A percentile compares a stretch with the other conserved stretches of the same genome.
phyloP scores from a whole-genome alignment of 345 rosid genomes.

The Mercurialis annua region DNA sequence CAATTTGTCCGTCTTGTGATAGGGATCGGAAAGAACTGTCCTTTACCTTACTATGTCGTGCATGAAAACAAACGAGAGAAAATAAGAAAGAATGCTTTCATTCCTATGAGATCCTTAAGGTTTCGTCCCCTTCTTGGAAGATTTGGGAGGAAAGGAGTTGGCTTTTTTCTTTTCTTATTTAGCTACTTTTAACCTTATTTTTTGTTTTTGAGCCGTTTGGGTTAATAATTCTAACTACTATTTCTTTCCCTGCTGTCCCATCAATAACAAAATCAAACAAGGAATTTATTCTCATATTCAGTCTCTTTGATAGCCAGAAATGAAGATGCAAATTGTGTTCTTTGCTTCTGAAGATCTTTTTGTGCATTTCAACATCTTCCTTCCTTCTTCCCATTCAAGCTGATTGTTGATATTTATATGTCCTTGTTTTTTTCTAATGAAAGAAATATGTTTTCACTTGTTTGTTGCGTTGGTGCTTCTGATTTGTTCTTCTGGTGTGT shows the following conservation, averaged over 20 bases:
- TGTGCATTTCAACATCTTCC: not conserved
- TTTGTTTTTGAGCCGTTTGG: no score
- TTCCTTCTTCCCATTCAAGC: not conserved
- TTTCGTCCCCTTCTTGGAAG: not conserved
- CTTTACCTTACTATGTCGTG: not conserved
- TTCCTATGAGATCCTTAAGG: not conserved
- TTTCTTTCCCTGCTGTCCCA: not conserved
- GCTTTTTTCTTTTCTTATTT: not conserved
- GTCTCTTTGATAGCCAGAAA: not conserved
- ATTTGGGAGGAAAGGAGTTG: not conserved
- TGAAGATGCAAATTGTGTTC: not conserved
- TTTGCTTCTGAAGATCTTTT: not conserved
- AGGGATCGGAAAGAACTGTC: not conserved
- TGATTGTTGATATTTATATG: not conserved
- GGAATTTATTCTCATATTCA: not conserved
- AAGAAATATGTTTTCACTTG: not conserved
- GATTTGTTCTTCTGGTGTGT: constrained; percentile 21
- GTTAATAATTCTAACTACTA: no score
- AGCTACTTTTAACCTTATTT: not conserved
- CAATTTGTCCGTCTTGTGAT: not conserved
- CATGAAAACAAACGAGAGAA: not conserved
- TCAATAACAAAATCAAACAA: not conserved
- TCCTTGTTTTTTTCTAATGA: not conserved
- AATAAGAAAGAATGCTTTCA: not conserved
- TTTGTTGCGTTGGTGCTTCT: constrained; percentile 10